Base-by-base conservation (phyloP, 2,329 filamentous ascomycete genomes). In the Exophiala sp. region DNA sequence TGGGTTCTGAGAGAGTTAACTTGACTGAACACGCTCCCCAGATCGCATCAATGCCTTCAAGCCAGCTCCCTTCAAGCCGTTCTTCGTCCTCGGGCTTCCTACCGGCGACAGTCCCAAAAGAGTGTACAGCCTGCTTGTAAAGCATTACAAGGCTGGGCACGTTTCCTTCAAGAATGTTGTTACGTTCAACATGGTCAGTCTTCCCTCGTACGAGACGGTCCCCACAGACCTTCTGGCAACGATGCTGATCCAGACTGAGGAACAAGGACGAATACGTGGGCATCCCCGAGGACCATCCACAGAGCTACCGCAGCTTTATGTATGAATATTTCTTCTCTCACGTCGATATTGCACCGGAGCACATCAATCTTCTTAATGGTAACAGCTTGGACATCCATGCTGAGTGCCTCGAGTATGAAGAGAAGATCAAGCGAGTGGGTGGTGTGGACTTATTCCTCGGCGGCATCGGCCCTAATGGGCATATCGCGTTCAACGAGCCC, bases 261-360 rank as follows among this genome's bases (percentile, higher is more conserved):
- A 6, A 47, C 12, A 33, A 47, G 44, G 89, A 94, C 72, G 89
- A 95, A 73, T 94, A 94, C 66, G 87, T 94, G 62, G 87, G 87
- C 52, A 81, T 94, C 57, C 86, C 89, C 35, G 83, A 87, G 64
- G 87, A 91, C 64, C 88, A 94, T 69, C 84, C 88, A 11, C 85
- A 92, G 70, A 89, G 85, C 65, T 94, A 94, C 72, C 89, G 94
- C 75, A 88, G 85, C 61, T 95, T 94, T 76, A 94, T 94, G 89
- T 94, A 90, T 81, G 88, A 88, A 72, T 80, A 94, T 73, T 89
- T 94, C 78, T 94, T 95, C 78, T 88, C 87, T 36, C 88, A 84
- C 60, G 85, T 94, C 63, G 88, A 94, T 66, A 85, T 94, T 62
- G 81, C 84, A 61, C 89, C 89, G 2, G 79, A 81, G 65, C 91